phyloP scores from a whole-genome alignment of 441 rosid species.

The Pelargonium cotyledonis region DNA sequence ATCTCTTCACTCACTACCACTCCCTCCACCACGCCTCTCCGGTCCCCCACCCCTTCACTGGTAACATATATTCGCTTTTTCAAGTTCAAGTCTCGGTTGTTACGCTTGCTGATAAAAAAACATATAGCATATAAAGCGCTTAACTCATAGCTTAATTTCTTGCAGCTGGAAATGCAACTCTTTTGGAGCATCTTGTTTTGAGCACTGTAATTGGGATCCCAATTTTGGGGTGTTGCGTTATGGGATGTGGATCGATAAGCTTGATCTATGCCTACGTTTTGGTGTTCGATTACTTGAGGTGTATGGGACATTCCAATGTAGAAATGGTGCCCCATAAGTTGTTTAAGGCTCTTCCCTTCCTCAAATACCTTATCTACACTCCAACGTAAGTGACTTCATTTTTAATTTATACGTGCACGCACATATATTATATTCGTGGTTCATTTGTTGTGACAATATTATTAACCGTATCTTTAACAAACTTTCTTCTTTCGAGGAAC shows the following conservation, averaged over 20 bases:
- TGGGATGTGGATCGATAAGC: slow-evolving; percentile 60
- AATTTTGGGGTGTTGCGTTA: slow-evolving; percentile 42
- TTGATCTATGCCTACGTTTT: slow-evolving; percentile 48
- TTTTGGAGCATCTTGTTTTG: slow-evolving; percentile 57
- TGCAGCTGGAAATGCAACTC: slow-evolving; percentile 57
- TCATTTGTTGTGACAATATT: too few relatives aligned
- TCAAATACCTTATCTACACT: slow-evolving; percentile 65
- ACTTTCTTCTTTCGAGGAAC: too few relatives aligned
- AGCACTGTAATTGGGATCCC: slow-evolving; percentile 57
- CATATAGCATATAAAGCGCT: too few relatives aligned
- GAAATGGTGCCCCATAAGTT: slow-evolving; percentile 59
- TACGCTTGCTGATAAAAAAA: too few relatives aligned
- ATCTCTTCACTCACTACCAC: slow-evolving; percentile 62
- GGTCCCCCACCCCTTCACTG: slow-evolving; percentile 58
- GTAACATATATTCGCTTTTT: too few relatives aligned
- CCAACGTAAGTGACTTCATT: slow-evolving; percentile 55
- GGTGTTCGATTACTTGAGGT: slow-evolving; percentile 68
- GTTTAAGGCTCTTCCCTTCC: slow-evolving; percentile 49
- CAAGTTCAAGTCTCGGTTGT: too few relatives aligned
- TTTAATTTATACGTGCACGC: too few relatives aligned
- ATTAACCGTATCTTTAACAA: too few relatives aligned
- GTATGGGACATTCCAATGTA: slow-evolving; percentile 75
- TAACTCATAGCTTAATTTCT: too few relatives aligned
- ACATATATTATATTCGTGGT: too few relatives aligned
- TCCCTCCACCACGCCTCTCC: slow-evolving; percentile 74